A percentile compares a stretch with the other conserved stretches of the same genome.
These are phyloP conservation scores for Ensete ventricosum DNA, from an alignment of 176 grass and related monocot genomes.

Conservation along the genomic window DNA sequence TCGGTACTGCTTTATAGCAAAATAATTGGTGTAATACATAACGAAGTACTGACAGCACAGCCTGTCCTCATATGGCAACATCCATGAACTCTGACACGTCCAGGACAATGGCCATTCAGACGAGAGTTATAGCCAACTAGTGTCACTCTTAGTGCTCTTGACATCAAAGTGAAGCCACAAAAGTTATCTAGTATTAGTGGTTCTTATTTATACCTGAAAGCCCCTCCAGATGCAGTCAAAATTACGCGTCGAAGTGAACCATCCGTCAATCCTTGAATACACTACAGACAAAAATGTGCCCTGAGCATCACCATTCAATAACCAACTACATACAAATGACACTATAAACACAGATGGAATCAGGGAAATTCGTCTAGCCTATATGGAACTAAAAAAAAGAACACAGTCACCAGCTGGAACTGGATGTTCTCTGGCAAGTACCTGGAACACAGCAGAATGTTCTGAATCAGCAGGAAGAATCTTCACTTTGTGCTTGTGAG, in stretches of 20 bases:
- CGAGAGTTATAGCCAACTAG: constrained; percentile 3
- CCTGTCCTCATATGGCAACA: too few species aligned
- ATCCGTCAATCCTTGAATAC: constrained; percentile 89
- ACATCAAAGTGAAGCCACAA: not conserved
- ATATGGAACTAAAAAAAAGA: not conserved
- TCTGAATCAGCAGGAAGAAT: constrained; percentile 99
- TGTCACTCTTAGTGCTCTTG: not conserved
- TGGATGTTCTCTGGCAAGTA: constrained; percentile 13
- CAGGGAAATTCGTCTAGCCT: not conserved
- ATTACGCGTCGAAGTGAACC: constrained; percentile 84
- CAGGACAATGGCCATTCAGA: not conserved
- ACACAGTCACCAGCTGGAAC: not conserved
- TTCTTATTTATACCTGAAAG: constrained; percentile 59
- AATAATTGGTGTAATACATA: too few species aligned
- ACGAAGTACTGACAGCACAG: too few species aligned
- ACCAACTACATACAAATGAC: not conserved
- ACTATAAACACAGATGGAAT: not conserved
- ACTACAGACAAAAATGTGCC: constrained; percentile 30
- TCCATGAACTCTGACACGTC: not conserved
- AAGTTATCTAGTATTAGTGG: not conserved
- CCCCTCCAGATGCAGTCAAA: constrained; percentile 94
- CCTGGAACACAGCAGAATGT: constrained; percentile 99
- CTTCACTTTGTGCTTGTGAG: constrained; percentile 92
- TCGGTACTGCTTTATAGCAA: too few species aligned
- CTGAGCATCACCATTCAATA: not conserved